phyloP scores from a whole-genome alignment of 1,139 yeast genomes.

The Lodderomyces elongisporus region DNA sequence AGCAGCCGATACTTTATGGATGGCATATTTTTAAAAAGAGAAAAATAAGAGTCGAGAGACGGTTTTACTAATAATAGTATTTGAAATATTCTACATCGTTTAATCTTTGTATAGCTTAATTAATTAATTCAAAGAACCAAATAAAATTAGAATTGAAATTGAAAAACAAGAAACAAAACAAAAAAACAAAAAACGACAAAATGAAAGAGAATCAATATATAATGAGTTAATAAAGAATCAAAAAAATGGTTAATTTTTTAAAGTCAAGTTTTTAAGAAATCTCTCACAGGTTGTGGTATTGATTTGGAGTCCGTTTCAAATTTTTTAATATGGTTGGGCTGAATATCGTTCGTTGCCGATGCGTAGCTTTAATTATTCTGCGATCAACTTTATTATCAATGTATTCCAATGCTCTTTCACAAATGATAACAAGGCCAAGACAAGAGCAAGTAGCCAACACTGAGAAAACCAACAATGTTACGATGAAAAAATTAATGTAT shows the following conservation, averaged over 20 bases:
- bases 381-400: constrained; percentile 20
- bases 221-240: too few relatives aligned
- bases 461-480: constrained; percentile 13
- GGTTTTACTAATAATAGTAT: not conserved
- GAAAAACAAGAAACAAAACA: too few relatives aligned
- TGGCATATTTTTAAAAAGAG: constrained; percentile 69
- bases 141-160: too few relatives aligned
- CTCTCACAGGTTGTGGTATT: too few relatives aligned
- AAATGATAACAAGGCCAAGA: constrained; percentile 10
- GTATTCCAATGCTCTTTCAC: constrained; percentile 15
- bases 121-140: too few relatives aligned
- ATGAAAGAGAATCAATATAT: too few relatives aligned
- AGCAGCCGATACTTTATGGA: constrained; percentile 88
- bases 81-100: constrained; percentile 1
- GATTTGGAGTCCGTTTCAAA: constrained; percentile 5
- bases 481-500: constrained; percentile 15
- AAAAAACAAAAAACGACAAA: too few relatives aligned
- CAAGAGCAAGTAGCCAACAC: constrained; percentile 12
- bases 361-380: constrained; percentile 9
- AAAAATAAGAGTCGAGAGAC: constrained; percentile 1
- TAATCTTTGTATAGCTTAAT: too few relatives aligned
- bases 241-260: too few relatives aligned
- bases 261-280: too few relatives aligned
- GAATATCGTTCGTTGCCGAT: constrained; percentile 2
- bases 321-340: constrained; percentile 9